Base-by-base conservation (phyloP, 2,329 filamentous ascomycete genomes). In the Scedosporium boydii region DNA sequence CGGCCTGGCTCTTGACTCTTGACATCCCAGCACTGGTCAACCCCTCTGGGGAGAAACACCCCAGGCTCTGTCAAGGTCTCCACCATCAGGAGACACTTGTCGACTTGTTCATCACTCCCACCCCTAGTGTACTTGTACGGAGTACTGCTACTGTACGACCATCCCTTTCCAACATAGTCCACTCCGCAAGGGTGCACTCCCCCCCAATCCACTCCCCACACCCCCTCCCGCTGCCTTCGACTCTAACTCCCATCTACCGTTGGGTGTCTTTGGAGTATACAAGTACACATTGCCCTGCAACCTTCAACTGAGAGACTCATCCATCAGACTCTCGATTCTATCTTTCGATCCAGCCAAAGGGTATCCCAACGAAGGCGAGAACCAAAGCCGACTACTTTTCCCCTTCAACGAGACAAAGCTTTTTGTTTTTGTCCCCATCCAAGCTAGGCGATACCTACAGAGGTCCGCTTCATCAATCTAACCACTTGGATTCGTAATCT, bases 261-360 rank as follows among this genome's bases (percentile, higher is more conserved):
- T 23, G 23, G 51, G 44, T 48, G 16, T 55, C 51, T 26, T 55
- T 16, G 58, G 42, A 51, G 59, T 71, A 74, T 77, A 78, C 77
- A 79, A 79, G 77, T 78, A 77, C 75, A 78, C 75, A 73, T 73
- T 72, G 73, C 73, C 74, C 77, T 76, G 73, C 75, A 73, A 76
- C 72, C 71, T 70, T 69, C 70, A 66, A 66, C 67, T 65, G 65
- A 66, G 38, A 42, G 44, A 34, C 34, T 70, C 67, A 67, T 64
- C 67, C 67, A 64, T 68, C 68, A 65, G 68, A 67, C 70, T 65
- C 69, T 61, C 48, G n/a, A 61, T 61, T 51, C 21, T 56, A 51
- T 56, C 34, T 38, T 41, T 58, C 29, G 26, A 51, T 61, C 59
- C 59, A 61, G 42, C 59, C 59, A 29, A 38, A 61, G 46, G 44